A percentile compares a stretch with the other conserved stretches of the same genome.
Evolutionary conservation across 306 rosid genomes (phyloP).

Genomic region (Vachellia pachyceras): DNA sequence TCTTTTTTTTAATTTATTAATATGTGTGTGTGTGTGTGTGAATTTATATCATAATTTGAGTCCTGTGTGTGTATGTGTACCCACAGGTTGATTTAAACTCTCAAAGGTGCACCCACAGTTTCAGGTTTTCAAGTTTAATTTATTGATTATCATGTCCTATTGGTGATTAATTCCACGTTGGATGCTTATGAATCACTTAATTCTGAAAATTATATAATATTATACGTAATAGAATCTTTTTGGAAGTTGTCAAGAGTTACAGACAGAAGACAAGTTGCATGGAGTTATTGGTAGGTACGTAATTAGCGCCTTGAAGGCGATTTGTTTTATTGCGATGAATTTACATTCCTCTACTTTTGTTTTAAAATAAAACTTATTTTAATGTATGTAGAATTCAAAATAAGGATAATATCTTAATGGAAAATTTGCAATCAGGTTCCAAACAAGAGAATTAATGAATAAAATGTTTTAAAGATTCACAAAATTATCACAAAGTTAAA

Average conservation of each 20-base stretch:
- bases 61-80: background rate
- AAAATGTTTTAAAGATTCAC: too few species aligned
- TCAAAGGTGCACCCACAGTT: background rate
- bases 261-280: background rate
- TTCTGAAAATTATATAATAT: background rate
- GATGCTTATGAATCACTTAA: background rate
- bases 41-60: background rate
- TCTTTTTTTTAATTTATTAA: background rate
- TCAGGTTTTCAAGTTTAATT: background rate
- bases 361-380: too few species aligned
- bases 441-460: too few species aligned
- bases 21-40: background rate
- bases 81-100: background rate
- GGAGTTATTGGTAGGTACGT: too few species aligned
- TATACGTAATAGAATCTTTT: background rate
- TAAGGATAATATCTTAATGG: too few species aligned
- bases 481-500: too few species aligned
- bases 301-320: too few species aligned
- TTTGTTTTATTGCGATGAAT: background rate
- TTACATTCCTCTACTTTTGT: too few species aligned
- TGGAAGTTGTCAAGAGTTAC: background rate
- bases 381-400: too few species aligned
- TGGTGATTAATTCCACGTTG: background rate
- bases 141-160: background rate
- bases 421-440: too few species aligned